Percentiles rank a stretch among this genome's conserved stretches.
phyloP scores from a whole-genome alignment of 2,329 filamentous ascomycete genomes.

The Fusarium tjaetaba region DNA sequence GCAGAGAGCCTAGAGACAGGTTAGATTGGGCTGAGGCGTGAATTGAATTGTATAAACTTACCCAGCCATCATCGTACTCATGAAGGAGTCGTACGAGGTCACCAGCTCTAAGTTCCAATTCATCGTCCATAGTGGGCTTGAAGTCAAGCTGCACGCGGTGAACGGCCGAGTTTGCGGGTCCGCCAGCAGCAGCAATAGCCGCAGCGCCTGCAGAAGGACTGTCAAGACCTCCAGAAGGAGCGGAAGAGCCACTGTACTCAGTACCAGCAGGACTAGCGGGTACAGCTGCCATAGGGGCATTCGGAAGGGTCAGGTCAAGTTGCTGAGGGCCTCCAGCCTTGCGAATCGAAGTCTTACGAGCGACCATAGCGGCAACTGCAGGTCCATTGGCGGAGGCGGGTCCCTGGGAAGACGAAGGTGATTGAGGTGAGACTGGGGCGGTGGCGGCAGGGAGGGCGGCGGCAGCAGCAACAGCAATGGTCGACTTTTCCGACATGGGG shows the following conservation, averaged over 20 bases:
- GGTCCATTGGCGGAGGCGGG: slow-evolving; percentile 53
- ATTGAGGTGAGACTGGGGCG: slow-evolving; percentile 26
- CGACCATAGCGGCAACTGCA: slow-evolving; percentile 50
- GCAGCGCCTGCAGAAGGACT: slow-evolving; percentile 61
- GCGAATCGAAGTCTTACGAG: slow-evolving; percentile 67
- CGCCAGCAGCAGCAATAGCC: slow-evolving; percentile 70
- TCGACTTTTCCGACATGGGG: slow-evolving; percentile 47
- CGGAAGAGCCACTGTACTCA: slow-evolving; percentile 68
- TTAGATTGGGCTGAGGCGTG: slow-evolving; percentile 41
- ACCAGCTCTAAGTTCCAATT: slow-evolving; percentile 82
- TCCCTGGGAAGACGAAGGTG: slow-evolving; percentile 45
- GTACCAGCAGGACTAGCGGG: slow-evolving; percentile 71
- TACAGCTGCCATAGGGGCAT: slow-evolving; percentile 47
- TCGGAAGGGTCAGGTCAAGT: slow-evolving; percentile 63
- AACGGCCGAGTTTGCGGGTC: slow-evolving; percentile 71
- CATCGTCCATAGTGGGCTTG: slow-evolving; percentile 90
- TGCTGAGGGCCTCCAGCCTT: slow-evolving; percentile 59
- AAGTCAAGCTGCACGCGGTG: slow-evolving; percentile 96
- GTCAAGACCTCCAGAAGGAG: slow-evolving; percentile 56
- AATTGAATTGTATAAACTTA: slow-evolving; percentile 57
- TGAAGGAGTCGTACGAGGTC: slow-evolving; percentile 89
- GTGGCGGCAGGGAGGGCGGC: slow-evolving; percentile 44
- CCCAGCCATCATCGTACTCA: slow-evolving; percentile 98
- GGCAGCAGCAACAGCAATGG: slow-evolving; percentile 33
- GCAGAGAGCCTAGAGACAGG: slow-evolving; percentile 77